Percentiles rank a stretch among this genome's conserved stretches.
Evolutionary conservation across 306 rosid genomes (phyloP).

Genomic region (Gleditsia sinensis): DNA sequence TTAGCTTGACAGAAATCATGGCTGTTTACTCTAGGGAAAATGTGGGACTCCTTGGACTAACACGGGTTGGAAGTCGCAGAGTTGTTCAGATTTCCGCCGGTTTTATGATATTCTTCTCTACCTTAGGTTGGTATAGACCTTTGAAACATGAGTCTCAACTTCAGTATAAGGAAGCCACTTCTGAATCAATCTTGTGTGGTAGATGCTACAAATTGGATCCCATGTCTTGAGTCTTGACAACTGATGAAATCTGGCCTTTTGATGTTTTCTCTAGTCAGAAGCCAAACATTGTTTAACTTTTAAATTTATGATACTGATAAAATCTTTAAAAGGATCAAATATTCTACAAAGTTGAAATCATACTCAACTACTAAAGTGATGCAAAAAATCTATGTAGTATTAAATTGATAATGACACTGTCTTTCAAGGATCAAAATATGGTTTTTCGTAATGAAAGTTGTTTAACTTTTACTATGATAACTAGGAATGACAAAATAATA

Average conservation of each 20-base stretch:
- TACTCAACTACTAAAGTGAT: too few relatives aligned
- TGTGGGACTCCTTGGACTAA: constrained; percentile 94
- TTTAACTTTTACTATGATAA: constrained; percentile 18
- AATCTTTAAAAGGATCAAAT: too few relatives aligned
- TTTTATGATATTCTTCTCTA: constrained; percentile 96
- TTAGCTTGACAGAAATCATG: constrained; percentile 32
- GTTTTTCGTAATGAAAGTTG: neutral
- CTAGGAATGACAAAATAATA: neutral
- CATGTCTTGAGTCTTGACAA: too few relatives aligned
- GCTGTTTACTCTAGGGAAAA: constrained; percentile 69
- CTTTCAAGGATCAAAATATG: too few relatives aligned
- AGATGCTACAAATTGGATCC: too few relatives aligned
- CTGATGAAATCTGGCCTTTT: too few relatives aligned
- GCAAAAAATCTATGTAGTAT: too few relatives aligned
- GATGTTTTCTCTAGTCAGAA: too few relatives aligned
- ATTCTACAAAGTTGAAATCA: too few relatives aligned
- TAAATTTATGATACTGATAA: too few relatives aligned
- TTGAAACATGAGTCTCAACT: constrained; percentile 14
- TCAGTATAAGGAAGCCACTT: constrained; percentile 2
- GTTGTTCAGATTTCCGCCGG: constrained; percentile 96
- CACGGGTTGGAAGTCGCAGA: constrained; percentile 96
- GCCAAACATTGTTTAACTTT: too few relatives aligned
- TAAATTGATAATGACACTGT: too few relatives aligned
- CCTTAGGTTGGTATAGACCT: constrained; percentile 58
- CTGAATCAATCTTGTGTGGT: neutral